Evolutionary conservation across 352 stramenopile genomes (phyloP).

Genomic region (Phytopythium sindhum): DNA sequence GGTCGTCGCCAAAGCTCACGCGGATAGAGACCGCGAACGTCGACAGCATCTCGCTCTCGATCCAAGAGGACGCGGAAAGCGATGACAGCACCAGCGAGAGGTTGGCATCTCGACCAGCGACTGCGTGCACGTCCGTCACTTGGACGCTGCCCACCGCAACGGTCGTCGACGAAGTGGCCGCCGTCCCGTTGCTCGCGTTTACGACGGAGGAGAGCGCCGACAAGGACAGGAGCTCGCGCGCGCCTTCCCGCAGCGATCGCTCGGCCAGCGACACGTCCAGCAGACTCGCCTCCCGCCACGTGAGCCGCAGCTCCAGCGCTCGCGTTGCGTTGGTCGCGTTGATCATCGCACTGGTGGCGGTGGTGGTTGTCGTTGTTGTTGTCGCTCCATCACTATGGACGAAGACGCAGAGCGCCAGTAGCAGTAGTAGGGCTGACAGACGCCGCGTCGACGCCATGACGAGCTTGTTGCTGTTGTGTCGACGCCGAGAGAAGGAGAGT

Average conservation of each 20-base stretch:
- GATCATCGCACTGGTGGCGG: not conserved
- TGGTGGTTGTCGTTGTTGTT: not conserved
- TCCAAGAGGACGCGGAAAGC: not conserved
- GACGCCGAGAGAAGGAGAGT: not conserved
- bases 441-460: not conserved
- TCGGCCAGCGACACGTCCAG: slow-evolving; percentile 8
- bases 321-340: not conserved
- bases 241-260: slow-evolving; percentile 4
- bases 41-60: not conserved
- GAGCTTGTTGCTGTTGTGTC: not conserved
- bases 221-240: slow-evolving; percentile 1
- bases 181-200: not conserved
- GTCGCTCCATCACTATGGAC: too few relatives aligned
- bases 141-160: not conserved
- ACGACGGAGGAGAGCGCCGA: not conserved
- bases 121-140: not conserved
- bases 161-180: not conserved
- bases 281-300: not conserved
- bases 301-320: not conserved
- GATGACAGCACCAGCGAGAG: not conserved
- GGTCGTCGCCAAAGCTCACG: not conserved
- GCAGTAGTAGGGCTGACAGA: not conserved
- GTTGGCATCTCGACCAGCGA: not conserved
- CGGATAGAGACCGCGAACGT: slow-evolving; percentile 4
- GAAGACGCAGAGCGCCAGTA: not conserved